Evolutionary conservation across 805 yeast species (phyloP).

Genomic region (Spathaspora hagerdaliae): DNA sequence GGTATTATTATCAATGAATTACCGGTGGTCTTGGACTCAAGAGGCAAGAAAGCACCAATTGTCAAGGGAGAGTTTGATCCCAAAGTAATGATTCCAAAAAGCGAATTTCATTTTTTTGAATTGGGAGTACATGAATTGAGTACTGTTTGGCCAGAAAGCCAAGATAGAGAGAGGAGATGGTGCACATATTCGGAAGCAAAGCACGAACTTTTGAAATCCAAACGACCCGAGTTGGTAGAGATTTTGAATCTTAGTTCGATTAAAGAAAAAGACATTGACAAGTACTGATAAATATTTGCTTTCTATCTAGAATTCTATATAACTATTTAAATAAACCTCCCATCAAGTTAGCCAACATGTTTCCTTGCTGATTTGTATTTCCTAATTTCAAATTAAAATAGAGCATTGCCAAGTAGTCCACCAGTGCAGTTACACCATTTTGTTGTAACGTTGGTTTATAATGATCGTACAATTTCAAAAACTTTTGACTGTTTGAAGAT

Average conservation of each 20-base stretch:
- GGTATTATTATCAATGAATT: constrained; percentile 56
- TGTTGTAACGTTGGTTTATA: constrained; percentile 38
- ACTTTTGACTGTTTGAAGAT: constrained; percentile 39
- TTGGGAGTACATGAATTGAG: constrained; percentile 56
- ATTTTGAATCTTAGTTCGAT: constrained; percentile 60
- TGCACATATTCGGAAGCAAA: constrained; percentile 65
- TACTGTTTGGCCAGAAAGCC: constrained; percentile 72
- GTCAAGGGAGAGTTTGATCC: constrained; percentile 31
- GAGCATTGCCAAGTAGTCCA: constrained; percentile 55
- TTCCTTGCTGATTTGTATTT: constrained; percentile 33
- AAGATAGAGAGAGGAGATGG: constrained; percentile 68
- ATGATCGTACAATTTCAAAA: constrained; percentile 46
- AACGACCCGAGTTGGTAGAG: constrained; percentile 63
- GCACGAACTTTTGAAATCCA: constrained; percentile 50
- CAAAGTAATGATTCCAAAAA: constrained; percentile 51
- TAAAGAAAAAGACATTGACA: constrained; percentile 5
- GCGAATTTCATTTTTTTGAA: constrained; percentile 89
- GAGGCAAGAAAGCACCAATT: constrained; percentile 38
- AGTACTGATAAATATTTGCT: constrained; percentile 5
- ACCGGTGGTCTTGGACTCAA: constrained; percentile 62
- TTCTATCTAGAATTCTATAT: background rate
- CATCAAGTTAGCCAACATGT: constrained; percentile 62
- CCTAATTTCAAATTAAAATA: constrained; percentile 56
- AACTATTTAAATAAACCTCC: constrained; percentile 37
- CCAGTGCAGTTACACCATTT: constrained; percentile 38